Percentiles rank a stretch among this genome's conserved stretches.
Evolutionary conservation across 257 asterid species (phyloP).

Genomic region (Sherardia arvensis): DNA sequence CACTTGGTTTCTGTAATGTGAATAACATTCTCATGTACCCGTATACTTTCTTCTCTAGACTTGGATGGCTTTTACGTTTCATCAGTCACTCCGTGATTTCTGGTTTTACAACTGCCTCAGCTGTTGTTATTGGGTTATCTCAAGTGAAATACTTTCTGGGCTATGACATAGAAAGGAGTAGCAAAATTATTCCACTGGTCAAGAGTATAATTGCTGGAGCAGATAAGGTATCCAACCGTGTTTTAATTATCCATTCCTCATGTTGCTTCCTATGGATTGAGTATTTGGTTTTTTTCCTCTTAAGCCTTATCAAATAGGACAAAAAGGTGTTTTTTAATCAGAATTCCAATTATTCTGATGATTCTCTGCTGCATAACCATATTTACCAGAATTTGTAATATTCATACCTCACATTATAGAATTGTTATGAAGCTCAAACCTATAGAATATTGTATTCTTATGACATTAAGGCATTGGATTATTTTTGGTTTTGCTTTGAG

Average conservation of each 20-base stretch:
- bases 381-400: neutral
- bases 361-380: neutral
- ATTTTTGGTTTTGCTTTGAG: neutral
- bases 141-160: constrained; percentile 97
- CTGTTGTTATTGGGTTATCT: constrained; percentile 93
- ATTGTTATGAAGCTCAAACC: too few relatives aligned
- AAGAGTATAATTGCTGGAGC: constrained; percentile 78
- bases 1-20: neutral
- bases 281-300: neutral
- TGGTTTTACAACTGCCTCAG: constrained; percentile 99
- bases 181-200: constrained; percentile 79
- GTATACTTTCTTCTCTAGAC: constrained; percentile 46
- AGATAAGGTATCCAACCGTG: constrained; percentile 50
- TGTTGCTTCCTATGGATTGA: neutral
- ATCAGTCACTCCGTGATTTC: constrained; percentile 99
- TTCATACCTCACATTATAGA: neutral
- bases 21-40: constrained; percentile 19
- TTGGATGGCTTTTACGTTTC: constrained; percentile 98
- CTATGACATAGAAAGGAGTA: constrained; percentile 87
- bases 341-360: neutral
- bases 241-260: constrained; percentile 8
- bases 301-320: neutral
- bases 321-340: neutral
- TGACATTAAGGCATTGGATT: neutral
- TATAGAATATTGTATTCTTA: neutral